Percentiles rank a stretch among this genome's conserved stretches.
Evolutionary conservation across 106 monocot genomes (phyloP).

Genomic region (Phalaenopsis aphrodite): DNA sequence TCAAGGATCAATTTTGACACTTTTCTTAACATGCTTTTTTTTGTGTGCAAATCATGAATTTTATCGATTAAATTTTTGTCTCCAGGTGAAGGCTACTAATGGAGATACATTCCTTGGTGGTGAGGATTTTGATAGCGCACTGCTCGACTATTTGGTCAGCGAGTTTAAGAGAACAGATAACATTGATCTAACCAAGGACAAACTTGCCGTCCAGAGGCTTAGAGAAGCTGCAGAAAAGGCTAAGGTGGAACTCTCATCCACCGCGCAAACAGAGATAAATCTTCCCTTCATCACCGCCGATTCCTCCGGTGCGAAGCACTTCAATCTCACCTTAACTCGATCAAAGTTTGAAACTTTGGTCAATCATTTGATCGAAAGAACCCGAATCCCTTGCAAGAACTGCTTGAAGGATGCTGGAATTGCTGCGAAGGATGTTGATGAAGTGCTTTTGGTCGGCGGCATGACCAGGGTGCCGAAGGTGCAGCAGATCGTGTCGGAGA

Average conservation of each 20-base stretch:
- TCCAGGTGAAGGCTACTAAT: constrained; percentile 29
- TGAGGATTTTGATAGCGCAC: constrained; percentile 27
- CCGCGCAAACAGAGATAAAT: constrained; percentile 23
- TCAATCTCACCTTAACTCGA: constrained; percentile 17
- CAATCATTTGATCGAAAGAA: constrained; percentile 18
- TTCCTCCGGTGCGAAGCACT: constrained; percentile 16
- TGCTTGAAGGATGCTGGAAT: constrained; percentile 22
- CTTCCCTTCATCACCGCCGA: constrained; percentile 29
- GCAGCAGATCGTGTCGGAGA: constrained; percentile 15
- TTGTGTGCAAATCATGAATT: neutral
- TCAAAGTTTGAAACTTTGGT: constrained; percentile 20
- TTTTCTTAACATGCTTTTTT: no score
- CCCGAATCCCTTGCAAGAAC: constrained; percentile 15
- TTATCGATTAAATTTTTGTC: neutral
- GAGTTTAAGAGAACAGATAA: constrained; percentile 20
- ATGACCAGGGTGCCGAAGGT: constrained; percentile 30
- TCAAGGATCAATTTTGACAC: no score
- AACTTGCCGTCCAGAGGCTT: constrained; percentile 16
- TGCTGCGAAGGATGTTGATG: constrained; percentile 13
- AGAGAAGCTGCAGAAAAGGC: constrained; percentile 28
- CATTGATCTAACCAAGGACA: constrained; percentile 23
- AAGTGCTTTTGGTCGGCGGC: constrained; percentile 30
- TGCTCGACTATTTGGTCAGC: constrained; percentile 17
- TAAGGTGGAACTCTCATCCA: constrained; percentile 20
- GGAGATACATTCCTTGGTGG: constrained; percentile 29